Evolutionary conservation across 2,329 filamentous ascomycete genomes (phyloP), one percentile per base, ranked within the genome.

Genomic region (Xylariaceae sp.): DNA sequence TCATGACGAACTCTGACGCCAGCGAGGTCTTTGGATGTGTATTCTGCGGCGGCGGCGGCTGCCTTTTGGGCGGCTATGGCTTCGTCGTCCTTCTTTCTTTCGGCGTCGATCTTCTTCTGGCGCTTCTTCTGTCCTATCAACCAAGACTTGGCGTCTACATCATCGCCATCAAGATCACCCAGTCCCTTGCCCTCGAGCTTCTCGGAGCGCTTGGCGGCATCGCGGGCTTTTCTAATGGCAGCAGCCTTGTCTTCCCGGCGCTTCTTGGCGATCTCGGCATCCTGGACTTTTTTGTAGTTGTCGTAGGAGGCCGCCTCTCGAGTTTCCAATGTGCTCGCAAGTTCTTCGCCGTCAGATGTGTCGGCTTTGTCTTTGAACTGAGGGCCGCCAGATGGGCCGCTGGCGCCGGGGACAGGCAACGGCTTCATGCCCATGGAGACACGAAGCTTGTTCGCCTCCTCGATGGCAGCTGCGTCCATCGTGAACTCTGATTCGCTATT

Each of bases 1-100:
- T 96, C 90, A 68, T 99, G 94, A 5, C 86, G 92, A 47, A 99
- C 93, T 68, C 90, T 94, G 62, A 99, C 86, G 36, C 93, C 94
- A 0, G 90, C 88, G 45, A 97, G 77, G 66, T 97, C 92, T 55
- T 88, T 87, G 4, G 90, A 83, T 1, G 89, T 92, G 69, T 97
- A 96, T 63, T 93, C 70, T 17, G 77, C 68, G 14, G 74, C 85
- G 2, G 84, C 85, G 4, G 81, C 82, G 1, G 81, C 80, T 3
- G 75, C 80, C 10, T 81, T 81, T 67, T 92, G 88, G 5, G 88
- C 86, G 55, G 90, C 89, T 10, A 86, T 89, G 42, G 90, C 74
- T 68, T 97, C 90, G 64, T 89, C 84, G 55, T 90, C 89, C 48
- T 77, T 66, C 66, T 84, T 84, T 60, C 88, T 82, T 31, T 86